Evolutionary conservation across 805 yeast species (phyloP), one percentile per base, ranked within the genome.

Genomic region (Ascoidea rubescens): DNA sequence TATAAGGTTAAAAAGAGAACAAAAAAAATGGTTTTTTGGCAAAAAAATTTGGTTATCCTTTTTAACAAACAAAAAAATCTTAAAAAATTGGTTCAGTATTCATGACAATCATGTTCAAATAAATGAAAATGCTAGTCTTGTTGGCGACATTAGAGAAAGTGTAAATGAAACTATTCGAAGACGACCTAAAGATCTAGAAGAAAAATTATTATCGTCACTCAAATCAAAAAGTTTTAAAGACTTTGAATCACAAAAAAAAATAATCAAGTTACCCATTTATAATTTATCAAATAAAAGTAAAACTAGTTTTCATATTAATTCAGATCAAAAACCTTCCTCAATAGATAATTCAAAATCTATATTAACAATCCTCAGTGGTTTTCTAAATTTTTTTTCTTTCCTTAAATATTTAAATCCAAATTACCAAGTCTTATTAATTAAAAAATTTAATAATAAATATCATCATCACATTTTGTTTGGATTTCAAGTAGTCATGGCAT

Each of bases 391-490:
- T 16, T 21, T 51, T 5, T 45, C 14, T 45, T 37, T 48, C 5
- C 21, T 51, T 16, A 47, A 51, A 47, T 0, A 5, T 5, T 4
- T 43, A 17, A 33, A 47, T n/a, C 31, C 37, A 44, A 14, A 31
- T 45, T 28, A 21, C 5, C 12, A 5, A 44, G 47, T 12, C n/a
- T 12, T 14, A 12, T 37, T 46, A 33, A n/a, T 30, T 2, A 48
- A 60, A 30, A 57, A 59, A 28, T 51, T 48, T 30, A 50, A 54
- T 2, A 31, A 45, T 5, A 45, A 52, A 8, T 53, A 60, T 37
- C 47, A 52, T n/a, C 62, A 67, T 5, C 77, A 73, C 57, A 63
- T 74, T 48, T 64, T 71, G 31, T 75, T 72, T 59, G 76, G 77
- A 1, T 58, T 73, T 47, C 78, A 77, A 55, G 69, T 72, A 10